Evolutionary conservation across 2,329 filamentous ascomycete species (phyloP).

Genomic region (Arachnopeziza araneosa): DNA sequence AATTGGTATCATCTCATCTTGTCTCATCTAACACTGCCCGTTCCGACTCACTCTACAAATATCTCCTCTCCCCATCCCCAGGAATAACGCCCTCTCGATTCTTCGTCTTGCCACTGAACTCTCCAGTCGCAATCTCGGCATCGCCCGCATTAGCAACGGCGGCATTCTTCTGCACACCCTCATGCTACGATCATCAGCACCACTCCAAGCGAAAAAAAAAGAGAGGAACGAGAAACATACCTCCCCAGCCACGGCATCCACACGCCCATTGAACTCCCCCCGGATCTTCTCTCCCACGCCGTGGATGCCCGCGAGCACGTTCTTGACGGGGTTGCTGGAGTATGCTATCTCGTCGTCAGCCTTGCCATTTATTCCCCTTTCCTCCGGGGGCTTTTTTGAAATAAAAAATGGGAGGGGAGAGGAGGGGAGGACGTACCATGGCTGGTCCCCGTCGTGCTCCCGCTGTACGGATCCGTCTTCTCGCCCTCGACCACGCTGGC

Average conservation of each 20-base stretch:
- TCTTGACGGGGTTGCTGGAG: background rate
- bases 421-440: background rate
- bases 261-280: conserved; percentile 11
- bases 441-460: background rate
- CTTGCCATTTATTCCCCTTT: background rate
- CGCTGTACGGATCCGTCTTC: background rate
- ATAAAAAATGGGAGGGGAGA: background rate
- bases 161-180: conserved; percentile 17
- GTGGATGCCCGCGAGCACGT: conserved; percentile 13
- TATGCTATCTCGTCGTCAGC: background rate
- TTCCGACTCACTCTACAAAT: conserved; percentile 1
- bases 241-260: conserved; percentile 11
- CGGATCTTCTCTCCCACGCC: conserved; percentile 17
- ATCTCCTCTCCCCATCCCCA: conserved; percentile 12
- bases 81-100: conserved; percentile 20
- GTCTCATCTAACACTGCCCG: background rate
- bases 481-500: background rate
- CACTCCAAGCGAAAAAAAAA: background rate
- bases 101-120: conserved; percentile 17
- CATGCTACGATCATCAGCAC: conserved; percentile 4
- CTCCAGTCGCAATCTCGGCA: conserved; percentile 15
- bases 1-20: no score
- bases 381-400: background rate
- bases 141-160: conserved; percentile 16
- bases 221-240: background rate